phyloP scores from a whole-genome alignment of 108 stramenopile genomes.

The Poteriospumella lacustris region DNA sequence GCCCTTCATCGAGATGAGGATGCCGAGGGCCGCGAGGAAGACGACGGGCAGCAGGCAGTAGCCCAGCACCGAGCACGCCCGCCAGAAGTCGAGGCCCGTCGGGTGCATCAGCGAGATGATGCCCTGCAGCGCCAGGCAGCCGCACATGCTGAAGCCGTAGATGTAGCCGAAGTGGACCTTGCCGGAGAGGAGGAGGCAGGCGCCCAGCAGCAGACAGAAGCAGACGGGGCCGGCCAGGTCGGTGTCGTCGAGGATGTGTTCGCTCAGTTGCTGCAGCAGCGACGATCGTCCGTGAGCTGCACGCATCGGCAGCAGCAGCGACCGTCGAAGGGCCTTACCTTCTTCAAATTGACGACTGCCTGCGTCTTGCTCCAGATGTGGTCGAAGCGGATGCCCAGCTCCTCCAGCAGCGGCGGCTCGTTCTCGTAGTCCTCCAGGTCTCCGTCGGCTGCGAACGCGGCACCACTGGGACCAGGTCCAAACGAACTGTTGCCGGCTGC shows the following conservation, averaged over 20 bases:
- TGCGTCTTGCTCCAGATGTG: slow-evolving; percentile 88
- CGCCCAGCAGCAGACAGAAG: slow-evolving; percentile 76
- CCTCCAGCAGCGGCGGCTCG: slow-evolving; percentile 94
- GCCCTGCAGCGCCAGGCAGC: slow-evolving; percentile 75
- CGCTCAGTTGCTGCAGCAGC: background rate
- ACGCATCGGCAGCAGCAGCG: too few species aligned
- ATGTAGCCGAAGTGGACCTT: slow-evolving; percentile 71
- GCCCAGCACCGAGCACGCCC: slow-evolving; percentile 80
- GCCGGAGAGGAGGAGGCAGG: slow-evolving; percentile 67
- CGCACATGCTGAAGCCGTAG: slow-evolving; percentile 90
- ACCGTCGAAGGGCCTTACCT: too few species aligned
- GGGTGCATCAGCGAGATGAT: slow-evolving; percentile 80
- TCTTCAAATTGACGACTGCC: slow-evolving; percentile 69
- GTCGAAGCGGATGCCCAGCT: slow-evolving; percentile 87
- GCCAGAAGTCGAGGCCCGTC: slow-evolving; percentile 67
- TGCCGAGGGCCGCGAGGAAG: slow-evolving; percentile 75
- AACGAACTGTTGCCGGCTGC: background rate
- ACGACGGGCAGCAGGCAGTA: slow-evolving; percentile 94
- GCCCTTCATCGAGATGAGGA: slow-evolving; percentile 66
- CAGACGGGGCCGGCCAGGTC: slow-evolving; percentile 94
- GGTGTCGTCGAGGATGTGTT: slow-evolving; percentile 60
- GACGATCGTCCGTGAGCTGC: too few species aligned
- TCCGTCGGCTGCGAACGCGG: too few species aligned
- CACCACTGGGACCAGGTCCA: slow-evolving; percentile 6
- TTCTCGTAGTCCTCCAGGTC: slow-evolving; percentile 68